Evolutionary conservation across 345 rosid genomes (phyloP).

Genomic region (Turnera subulata): DNA sequence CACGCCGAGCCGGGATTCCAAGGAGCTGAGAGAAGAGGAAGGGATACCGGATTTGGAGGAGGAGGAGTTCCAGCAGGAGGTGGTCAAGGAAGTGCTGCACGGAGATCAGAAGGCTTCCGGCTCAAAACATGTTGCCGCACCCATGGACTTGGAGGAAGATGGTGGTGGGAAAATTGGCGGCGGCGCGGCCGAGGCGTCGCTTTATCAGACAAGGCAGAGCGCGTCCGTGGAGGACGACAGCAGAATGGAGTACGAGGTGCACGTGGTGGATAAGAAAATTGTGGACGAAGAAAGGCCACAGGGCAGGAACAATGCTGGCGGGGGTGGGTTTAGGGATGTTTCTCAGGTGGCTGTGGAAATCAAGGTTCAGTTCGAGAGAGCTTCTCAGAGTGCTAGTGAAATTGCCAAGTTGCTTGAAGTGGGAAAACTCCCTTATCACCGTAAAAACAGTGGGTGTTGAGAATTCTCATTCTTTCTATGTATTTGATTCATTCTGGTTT

Average conservation of each 20-base stretch:
- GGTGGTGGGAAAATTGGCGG: conserved; percentile 24
- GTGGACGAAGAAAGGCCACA: conserved; percentile 49
- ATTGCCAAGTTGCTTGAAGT: conserved; percentile 83
- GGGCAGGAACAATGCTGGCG: conserved; percentile 27
- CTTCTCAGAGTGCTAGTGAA: conserved; percentile 78
- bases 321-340: conserved; percentile 40
- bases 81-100: conserved; percentile 58
- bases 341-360: conserved; percentile 65
- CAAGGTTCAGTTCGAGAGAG: conserved; percentile 62
- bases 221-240: conserved; percentile 41
- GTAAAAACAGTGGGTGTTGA: conserved; percentile 54
- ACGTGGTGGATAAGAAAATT: conserved; percentile 81
- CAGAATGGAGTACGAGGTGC: conserved; percentile 60
- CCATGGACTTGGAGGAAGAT: conserved; percentile 23
- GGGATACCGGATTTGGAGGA: conserved; percentile 98
- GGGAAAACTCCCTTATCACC: conserved; percentile 73
- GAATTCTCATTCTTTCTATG: too few relatives aligned
- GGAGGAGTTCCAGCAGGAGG: conserved; percentile 57
- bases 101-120: conserved; percentile 40
- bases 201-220: conserved; percentile 43
- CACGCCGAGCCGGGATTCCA: conserved; percentile 63
- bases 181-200: conserved; percentile 31
- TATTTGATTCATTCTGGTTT: neutral
- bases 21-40: conserved; percentile 80
- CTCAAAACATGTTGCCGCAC: conserved; percentile 32